Evolutionary conservation across 2,329 filamentous ascomycete species (phyloP), one percentile per base, ranked within the genome.

Genomic region (Alternaria longipes): DNA sequence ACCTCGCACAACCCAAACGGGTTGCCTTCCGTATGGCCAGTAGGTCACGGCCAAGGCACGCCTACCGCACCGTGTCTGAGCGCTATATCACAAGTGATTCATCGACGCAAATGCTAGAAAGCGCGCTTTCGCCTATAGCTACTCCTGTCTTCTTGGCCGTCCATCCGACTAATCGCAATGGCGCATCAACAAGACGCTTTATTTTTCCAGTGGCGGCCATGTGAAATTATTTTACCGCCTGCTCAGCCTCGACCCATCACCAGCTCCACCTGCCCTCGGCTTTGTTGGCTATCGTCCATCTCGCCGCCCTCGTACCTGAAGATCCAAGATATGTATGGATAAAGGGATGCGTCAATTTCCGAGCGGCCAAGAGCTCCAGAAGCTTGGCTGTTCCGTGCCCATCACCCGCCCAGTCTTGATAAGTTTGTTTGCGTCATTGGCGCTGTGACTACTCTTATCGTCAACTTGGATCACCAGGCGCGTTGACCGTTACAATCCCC

Each of bases 11-110:
- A 22, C 38, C 62, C 49, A 53, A 63, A 56, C 28, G 51, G 47
- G 45, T 18, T 52, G 47, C 44, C 60, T 58, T 58, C 57, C 45
- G 34, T 61, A 53, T 54, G 62, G 62, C 42, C 58, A 30, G 62
- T 59, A 66, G 58, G 63, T 65, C 62, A 24, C 60, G 56, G 60
- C 68, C 68, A 69, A 68, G 68, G 12, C 22, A 40, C 50, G 59
- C 54, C 54, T 56, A 51, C 32, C 32, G 38, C 64, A 54, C 44
- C 55, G 46, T 55, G 64, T 63, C 67, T 63, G 60, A 60, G 67
- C 67, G 66, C 40, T 61, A 65, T 56, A 59, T 56, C 28, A 42
- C 44, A 56, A 24, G 38, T 45, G 45, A 54, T 32, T 36, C n/a
- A 51, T 44, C 20, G 14, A 42, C 51, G 36, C 18, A 44, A 38